These are phyloP conservation scores for Wickerhamiella brachini DNA, from an alignment of 805 yeast genomes.

Conservation along the genomic window DNA sequence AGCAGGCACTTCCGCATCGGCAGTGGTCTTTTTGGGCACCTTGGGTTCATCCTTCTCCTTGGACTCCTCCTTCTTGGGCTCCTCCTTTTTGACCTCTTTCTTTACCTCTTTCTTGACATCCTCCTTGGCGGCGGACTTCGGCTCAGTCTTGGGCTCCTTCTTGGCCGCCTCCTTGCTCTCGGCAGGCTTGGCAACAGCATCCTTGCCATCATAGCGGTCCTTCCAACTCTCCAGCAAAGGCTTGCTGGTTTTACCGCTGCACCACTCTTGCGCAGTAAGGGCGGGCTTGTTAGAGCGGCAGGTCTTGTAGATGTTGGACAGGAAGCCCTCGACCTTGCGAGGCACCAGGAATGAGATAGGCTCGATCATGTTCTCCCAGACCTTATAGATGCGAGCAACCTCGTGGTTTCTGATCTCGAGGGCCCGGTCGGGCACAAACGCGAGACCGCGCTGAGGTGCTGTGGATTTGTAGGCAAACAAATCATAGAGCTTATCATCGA, in stretches of 20 bases:
- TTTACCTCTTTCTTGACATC: conserved; percentile 19
- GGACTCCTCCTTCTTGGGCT: conserved; percentile 9
- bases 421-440: conserved; percentile 70
- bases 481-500: conserved; percentile 66
- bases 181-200: conserved; percentile 27
- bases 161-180: conserved; percentile 14
- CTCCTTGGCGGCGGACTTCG: conserved; percentile 6
- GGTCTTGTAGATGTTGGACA: conserved; percentile 84
- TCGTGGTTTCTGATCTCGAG: conserved; percentile 77
- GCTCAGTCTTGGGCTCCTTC: conserved; percentile 16
- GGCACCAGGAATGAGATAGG: conserved; percentile 91
- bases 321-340: conserved; percentile 84
- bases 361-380: conserved; percentile 70
- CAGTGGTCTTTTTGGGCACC: not conserved
- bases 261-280: conserved; percentile 64
- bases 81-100: conserved; percentile 17
- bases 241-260: conserved; percentile 59
- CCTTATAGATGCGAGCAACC: conserved; percentile 67
- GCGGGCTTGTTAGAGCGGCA: conserved; percentile 76
- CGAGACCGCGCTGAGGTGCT: conserved; percentile 94
- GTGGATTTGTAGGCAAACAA: conserved; percentile 80
- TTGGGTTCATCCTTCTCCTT: conserved; percentile 7
- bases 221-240: conserved; percentile 70
- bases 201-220: conserved; percentile 61
- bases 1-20: conserved; percentile 14